phyloP scores from a whole-genome alignment of 345 rosid species.

The Citrus inodora region DNA sequence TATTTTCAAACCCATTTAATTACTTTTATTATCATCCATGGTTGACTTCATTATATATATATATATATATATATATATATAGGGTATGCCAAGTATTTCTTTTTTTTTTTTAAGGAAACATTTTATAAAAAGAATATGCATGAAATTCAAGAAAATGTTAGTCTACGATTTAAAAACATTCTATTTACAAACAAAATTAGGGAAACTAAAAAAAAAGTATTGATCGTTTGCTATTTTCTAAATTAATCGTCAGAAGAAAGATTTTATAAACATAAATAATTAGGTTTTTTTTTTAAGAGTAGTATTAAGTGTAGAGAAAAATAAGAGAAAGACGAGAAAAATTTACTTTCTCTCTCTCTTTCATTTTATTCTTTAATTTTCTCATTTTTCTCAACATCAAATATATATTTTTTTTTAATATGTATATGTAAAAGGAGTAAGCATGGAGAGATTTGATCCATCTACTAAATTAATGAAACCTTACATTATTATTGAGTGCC shows the following conservation, averaged over 20 bases:
- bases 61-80: too few relatives aligned
- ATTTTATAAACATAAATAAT: not conserved
- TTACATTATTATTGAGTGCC: not conserved
- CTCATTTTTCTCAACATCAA: too few relatives aligned
- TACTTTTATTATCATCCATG: not conserved
- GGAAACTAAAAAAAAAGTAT: not conserved
- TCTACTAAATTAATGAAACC: not conserved
- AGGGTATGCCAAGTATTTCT: too few relatives aligned
- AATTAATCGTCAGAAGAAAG: not conserved
- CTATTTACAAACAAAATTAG: too few relatives aligned
- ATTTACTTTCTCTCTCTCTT: too few relatives aligned
- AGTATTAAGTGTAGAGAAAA: too few relatives aligned
- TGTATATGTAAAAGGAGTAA: not conserved
- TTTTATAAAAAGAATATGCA: too few relatives aligned
- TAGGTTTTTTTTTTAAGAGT: not conserved
- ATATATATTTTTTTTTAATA: too few relatives aligned
- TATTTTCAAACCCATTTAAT: not conserved
- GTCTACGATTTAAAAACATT: not conserved
- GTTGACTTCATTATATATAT: not conserved
- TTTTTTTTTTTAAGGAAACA: too few relatives aligned
- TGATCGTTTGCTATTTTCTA: not conserved
- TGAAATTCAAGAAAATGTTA: not conserved
- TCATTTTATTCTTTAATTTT: too few relatives aligned
- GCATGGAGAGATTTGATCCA: not conserved
- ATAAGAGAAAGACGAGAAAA: fast-evolving